Percentiles rank a stretch among this genome's conserved stretches.
phyloP scores from a whole-genome alignment of 2,329 filamentous ascomycete genomes.

The Karstenula rhodostoma region DNA sequence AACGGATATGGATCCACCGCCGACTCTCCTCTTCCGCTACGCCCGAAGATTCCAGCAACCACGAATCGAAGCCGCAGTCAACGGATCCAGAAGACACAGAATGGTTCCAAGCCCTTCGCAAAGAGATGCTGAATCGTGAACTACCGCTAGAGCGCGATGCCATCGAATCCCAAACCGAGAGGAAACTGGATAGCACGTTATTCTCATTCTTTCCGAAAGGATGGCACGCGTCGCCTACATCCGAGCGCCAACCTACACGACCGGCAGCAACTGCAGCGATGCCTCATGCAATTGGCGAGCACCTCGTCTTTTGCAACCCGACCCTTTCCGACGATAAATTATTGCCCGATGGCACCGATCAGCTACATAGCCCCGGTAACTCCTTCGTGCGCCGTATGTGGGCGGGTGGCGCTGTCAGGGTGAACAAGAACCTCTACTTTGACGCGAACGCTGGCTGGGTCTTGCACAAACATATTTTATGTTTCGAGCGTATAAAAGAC shows the following conservation, averaged over 20 bases:
- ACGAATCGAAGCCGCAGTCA: not conserved
- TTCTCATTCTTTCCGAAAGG: constrained; percentile 29
- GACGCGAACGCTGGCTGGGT: constrained; percentile 18
- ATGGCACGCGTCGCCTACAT: not conserved
- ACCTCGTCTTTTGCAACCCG: constrained; percentile 87
- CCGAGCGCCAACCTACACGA: not conserved
- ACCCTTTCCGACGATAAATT: constrained; percentile 68
- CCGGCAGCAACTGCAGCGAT: constrained; percentile 14
- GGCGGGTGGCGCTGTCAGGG: constrained; percentile 79
- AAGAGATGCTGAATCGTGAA: constrained; percentile 56
- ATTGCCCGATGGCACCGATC: constrained; percentile 84
- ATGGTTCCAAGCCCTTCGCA: constrained; percentile 40
- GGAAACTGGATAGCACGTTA: constrained; percentile 66
- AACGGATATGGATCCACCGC: constrained; percentile 10
- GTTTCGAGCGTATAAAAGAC: constrained; percentile 56
- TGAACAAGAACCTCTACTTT: constrained; percentile 44
- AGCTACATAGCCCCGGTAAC: constrained; percentile 75
- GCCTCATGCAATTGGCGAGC: constrained; percentile 71
- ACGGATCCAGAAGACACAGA: constrained; percentile 16
- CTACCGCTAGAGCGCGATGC: constrained; percentile 63
- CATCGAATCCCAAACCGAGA: constrained; percentile 65
- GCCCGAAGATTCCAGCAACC: not conserved
- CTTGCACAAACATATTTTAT: constrained; percentile 30
- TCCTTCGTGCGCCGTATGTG: constrained; percentile 83
- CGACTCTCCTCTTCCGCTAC: constrained; percentile 27